Evolutionary conservation across 768 basidiomycete species (phyloP).

Genomic region (Calvatia gigantea): DNA sequence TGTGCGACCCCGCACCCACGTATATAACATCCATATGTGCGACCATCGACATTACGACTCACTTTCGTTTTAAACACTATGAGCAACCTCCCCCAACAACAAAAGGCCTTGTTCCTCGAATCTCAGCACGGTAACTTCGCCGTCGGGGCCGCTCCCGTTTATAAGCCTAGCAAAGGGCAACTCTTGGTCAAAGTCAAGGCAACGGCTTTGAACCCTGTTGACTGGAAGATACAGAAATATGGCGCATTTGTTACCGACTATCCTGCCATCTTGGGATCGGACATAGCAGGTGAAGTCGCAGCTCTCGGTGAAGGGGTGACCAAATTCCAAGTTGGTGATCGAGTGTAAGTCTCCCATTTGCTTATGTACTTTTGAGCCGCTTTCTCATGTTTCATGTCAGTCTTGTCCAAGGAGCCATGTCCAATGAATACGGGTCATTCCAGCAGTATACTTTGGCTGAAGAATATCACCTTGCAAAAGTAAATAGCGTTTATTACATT

Average conservation of each 20-base stretch:
- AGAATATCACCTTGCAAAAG: slow-evolving; percentile 39
- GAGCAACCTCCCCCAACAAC: slow-evolving; percentile 4
- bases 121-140: slow-evolving; percentile 24
- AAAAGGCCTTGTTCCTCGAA: slow-evolving; percentile 25
- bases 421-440: slow-evolving; percentile 34
- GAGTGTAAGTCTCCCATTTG: slow-evolving; percentile 35
- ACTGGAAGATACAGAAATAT: slow-evolving; percentile 46
- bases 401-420: slow-evolving; percentile 35
- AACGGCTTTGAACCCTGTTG: slow-evolving; percentile 49
- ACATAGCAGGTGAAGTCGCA: slow-evolving; percentile 46
- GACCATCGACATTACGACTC: neutral
- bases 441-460: slow-evolving; percentile 43
- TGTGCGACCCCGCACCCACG: neutral
- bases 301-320: slow-evolving; percentile 47
- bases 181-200: slow-evolving; percentile 45
- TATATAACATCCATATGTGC: neutral
- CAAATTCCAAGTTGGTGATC: slow-evolving; percentile 45
- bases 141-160: slow-evolving; percentile 30
- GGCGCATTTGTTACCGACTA: slow-evolving; percentile 37
- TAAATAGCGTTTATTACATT: slow-evolving; percentile 16
- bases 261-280: slow-evolving; percentile 44
- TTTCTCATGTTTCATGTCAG: slow-evolving; percentile 15
- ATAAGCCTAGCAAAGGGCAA: slow-evolving; percentile 42
- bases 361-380: neutral
- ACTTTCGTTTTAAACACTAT: neutral